A percentile compares a stretch with the other conserved stretches of the same genome.
phyloP scores from a whole-genome alignment of 345 rosid species.

The Populus simonii region DNA sequence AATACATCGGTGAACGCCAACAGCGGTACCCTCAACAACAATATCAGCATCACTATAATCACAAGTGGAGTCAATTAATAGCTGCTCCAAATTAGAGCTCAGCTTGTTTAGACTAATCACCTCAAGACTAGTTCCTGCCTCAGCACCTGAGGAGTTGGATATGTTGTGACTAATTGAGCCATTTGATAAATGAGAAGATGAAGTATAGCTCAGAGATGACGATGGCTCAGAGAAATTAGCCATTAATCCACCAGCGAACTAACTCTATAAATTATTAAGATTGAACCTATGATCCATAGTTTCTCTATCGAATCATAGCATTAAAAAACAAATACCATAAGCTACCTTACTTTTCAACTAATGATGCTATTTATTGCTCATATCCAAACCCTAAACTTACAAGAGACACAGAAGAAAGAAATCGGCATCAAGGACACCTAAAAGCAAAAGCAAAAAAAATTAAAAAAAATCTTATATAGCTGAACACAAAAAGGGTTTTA shows the following conservation, averaged over 20 bases:
- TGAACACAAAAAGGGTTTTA: neutral
- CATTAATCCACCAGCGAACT: constrained; percentile 35
- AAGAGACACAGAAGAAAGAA: neutral
- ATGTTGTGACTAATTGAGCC: constrained; percentile 38
- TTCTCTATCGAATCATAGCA: neutral
- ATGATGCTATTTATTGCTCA: neutral
- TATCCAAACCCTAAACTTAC: neutral
- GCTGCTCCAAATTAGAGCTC: constrained; percentile 73
- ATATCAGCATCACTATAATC: constrained; percentile 85
- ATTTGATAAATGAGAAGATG: constrained; percentile 56
- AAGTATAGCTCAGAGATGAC: constrained; percentile 71
- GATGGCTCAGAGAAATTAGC: constrained; percentile 67
- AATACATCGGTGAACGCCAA: constrained; percentile 80
- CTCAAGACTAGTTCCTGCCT: constrained; percentile 49
- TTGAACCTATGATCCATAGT: constrained; percentile 4
- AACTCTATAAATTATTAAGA: neutral
- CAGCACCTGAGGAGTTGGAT: constrained; percentile 29
- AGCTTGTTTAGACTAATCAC: constrained; percentile 67
- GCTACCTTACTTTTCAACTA: neutral
- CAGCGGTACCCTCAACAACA: constrained; percentile 48
- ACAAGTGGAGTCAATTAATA: constrained; percentile 44
- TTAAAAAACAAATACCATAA: neutral
- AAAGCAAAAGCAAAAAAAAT: neutral
- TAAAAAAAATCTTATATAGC: neutral
- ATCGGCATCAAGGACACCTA: neutral